Percentiles rank a stretch among this genome's conserved stretches.
Evolutionary conservation across 306 rosid species (phyloP).

Genomic region (Herpetospermum pedunculosum): DNA sequence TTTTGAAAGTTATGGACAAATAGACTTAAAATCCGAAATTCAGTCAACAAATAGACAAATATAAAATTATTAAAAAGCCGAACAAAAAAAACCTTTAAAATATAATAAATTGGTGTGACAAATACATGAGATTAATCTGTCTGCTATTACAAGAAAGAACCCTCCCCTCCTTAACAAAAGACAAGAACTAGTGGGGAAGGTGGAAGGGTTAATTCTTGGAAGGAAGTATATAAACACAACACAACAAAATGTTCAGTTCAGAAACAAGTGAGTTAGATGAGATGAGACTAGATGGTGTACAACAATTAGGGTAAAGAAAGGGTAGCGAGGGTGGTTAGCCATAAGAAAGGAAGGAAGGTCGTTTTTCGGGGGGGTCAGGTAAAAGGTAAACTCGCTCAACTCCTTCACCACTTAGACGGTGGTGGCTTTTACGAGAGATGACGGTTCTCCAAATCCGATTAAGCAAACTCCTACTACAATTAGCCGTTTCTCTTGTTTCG

Average conservation of each 20-base stretch:
- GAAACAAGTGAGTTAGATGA: background rate
- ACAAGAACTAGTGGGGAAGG: background rate
- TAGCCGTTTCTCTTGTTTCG: background rate
- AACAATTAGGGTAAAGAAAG: background rate
- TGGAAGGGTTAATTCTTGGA: background rate
- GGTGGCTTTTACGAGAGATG: background rate
- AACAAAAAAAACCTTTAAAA: background rate
- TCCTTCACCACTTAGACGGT: background rate
- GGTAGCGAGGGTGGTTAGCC: conserved; percentile 5
- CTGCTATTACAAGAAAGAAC: background rate
- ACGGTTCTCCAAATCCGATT: background rate
- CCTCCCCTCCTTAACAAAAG: background rate
- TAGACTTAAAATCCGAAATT: no score
- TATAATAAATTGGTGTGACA: background rate
- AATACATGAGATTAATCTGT: background rate
- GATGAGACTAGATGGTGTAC: background rate
- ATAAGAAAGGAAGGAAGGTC: background rate
- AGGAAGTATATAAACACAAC: background rate
- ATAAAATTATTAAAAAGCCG: no score
- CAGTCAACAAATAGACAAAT: no score
- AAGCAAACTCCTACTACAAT: background rate
- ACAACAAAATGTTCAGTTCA: background rate
- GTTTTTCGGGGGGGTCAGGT: background rate
- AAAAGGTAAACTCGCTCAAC: background rate
- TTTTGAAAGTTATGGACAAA: no score